Conservation (phyloP, 177 flowering plant species). For the Telopea speciosissima region DNA sequence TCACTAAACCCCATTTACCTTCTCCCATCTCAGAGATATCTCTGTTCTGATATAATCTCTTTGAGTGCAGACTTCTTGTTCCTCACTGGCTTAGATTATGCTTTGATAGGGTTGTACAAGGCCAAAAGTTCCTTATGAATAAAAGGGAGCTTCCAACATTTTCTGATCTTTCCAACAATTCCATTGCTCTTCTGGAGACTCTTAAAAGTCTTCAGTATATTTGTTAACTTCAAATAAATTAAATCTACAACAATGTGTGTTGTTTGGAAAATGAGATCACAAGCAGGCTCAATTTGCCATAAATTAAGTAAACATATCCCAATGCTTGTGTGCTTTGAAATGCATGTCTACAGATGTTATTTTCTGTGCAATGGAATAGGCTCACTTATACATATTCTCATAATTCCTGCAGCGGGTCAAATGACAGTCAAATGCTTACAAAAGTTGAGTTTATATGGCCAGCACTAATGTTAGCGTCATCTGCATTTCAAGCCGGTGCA, state of each 20-base stretch:
- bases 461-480: constrained; percentile 66
- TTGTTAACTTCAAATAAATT: neutral
- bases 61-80: neutral
- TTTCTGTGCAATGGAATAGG: neutral
- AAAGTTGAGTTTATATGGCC: constrained; percentile 76
- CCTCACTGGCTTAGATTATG: neutral
- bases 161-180: neutral
- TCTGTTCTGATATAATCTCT: neutral
- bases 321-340: neutral
- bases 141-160: neutral
- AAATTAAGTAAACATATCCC: neutral
- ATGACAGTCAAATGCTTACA: constrained; percentile 49
- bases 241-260: neutral
- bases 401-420: constrained; percentile 54
- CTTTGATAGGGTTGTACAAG: neutral
- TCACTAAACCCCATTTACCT: neutral
- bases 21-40: neutral
- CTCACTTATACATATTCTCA: constrained; percentile 2
- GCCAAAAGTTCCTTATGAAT: neutral
- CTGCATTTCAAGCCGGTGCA: constrained; percentile 85
- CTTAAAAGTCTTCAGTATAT: no score
- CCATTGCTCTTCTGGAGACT: neutral
- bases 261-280: neutral
- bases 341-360: neutral
- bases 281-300: neutral